Percentiles rank a stretch among this genome's conserved stretches.
These are phyloP conservation scores for Silene latifolia DNA, from an alignment of 148 eudicot genomes.

Conservation along the genomic window DNA sequence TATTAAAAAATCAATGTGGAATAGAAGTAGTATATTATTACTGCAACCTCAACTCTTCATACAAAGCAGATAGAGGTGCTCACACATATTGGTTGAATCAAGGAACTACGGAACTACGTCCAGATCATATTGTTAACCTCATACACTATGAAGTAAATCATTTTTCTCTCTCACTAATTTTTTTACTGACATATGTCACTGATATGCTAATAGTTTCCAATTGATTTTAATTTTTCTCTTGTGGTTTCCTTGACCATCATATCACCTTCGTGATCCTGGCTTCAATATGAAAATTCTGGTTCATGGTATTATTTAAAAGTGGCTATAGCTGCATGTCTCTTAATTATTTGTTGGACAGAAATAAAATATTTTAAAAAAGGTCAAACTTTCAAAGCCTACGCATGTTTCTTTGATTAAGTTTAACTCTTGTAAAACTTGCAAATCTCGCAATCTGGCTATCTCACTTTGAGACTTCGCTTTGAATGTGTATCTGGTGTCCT, in stretches of 20 bases:
- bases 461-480: background rate
- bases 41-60: slow-evolving; percentile 43
- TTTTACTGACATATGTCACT: background rate
- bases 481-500: background rate
- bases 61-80: slow-evolving; percentile 90
- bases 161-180: background rate
- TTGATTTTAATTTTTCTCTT: background rate
- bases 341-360: background rate
- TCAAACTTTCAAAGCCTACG: background rate
- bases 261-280: slow-evolving; percentile 3
- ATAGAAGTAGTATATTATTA: background rate
- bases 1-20: background rate
- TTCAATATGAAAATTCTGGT: background rate
- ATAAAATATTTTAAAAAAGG: background rate
- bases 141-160: slow-evolving; percentile 77
- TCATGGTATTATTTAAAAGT: background rate
- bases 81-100: slow-evolving; percentile 75
- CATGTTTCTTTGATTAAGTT: background rate
- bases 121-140: slow-evolving; percentile 82
- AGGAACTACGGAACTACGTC: slow-evolving; percentile 64
- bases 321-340: background rate
- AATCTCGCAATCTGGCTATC: background rate
- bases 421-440: background rate
- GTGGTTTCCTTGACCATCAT: background rate
- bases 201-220: background rate